phyloP scores from a whole-genome alignment of 495 filamentous ascomycete genomes.

The Podospora anserina region DNA sequence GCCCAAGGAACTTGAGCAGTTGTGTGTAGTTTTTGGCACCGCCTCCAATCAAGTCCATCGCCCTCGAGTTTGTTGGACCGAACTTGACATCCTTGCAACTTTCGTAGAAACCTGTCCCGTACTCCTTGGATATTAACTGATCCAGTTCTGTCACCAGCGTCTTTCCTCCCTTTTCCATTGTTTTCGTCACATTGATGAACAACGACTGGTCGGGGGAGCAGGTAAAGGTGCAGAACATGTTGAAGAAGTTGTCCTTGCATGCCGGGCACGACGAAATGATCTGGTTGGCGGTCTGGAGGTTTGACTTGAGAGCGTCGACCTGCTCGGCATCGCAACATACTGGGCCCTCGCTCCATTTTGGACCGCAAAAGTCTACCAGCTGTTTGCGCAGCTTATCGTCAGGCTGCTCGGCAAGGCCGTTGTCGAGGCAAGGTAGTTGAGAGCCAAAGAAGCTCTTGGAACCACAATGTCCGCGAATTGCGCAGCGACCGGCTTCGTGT shows the following conservation, averaged over 20 bases:
- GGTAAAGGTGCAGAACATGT: constrained; percentile 95
- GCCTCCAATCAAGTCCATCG: constrained; percentile 93
- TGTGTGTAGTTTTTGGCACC: constrained; percentile 85
- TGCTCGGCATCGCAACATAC: constrained; percentile 85
- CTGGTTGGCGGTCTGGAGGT: constrained; percentile 79
- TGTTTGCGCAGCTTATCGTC: constrained; percentile 64
- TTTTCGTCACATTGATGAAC: constrained; percentile 88
- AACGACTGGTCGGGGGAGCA: constrained; percentile 95
- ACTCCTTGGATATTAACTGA: constrained; percentile 81
- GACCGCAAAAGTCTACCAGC: constrained; percentile 80
- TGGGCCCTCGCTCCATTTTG: constrained; percentile 74
- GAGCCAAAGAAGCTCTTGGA: constrained; percentile 82
- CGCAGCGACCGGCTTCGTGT: constrained; percentile 87
- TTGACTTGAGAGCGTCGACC: constrained; percentile 73
- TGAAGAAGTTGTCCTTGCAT: constrained; percentile 95
- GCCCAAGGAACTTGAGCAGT: constrained; percentile 87
- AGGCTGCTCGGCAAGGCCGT: constrained; percentile 73
- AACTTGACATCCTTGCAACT: constrained; percentile 99
- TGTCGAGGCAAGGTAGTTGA: constrained; percentile 91
- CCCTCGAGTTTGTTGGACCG: constrained; percentile 82
- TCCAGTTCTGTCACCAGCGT: constrained; percentile 80
- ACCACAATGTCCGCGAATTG: constrained; percentile 87
- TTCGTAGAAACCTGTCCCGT: constrained; percentile 85
- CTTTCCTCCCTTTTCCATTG: constrained; percentile 63
- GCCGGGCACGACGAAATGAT: constrained; percentile 92